Conservation (phyloP, 441 rosid genomes). For the Metrosideros polymorpha region DNA sequence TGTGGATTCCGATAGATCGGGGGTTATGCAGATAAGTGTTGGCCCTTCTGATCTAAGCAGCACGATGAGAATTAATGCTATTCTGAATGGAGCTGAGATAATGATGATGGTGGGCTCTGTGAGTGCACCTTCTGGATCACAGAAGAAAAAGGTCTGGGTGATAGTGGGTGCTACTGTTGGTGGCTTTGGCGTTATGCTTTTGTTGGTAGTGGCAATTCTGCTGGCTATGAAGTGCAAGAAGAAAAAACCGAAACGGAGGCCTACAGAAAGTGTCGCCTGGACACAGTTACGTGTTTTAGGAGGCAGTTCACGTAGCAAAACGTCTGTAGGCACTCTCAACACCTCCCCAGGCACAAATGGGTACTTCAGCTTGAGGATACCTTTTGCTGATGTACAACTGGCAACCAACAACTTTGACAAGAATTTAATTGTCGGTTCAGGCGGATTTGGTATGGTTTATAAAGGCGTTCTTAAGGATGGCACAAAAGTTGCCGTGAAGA, state of each 20-base stretch:
- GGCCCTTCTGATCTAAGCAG: slow-evolving; percentile 76
- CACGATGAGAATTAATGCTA: slow-evolving; percentile 39
- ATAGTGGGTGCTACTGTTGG: slow-evolving; percentile 52
- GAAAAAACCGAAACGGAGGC: slow-evolving; percentile 29
- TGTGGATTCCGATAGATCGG: slow-evolving; percentile 41
- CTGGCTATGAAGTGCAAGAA: slow-evolving; percentile 34
- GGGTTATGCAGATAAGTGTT: slow-evolving; percentile 47
- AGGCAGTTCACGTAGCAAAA: slow-evolving; percentile 57
- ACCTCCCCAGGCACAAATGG: slow-evolving; percentile 50
- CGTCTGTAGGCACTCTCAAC: slow-evolving; percentile 48
- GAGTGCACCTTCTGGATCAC: slow-evolving; percentile 7
- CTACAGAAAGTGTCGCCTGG: slow-evolving; percentile 63
- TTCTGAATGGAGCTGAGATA: slow-evolving; percentile 82
- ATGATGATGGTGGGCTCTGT: slow-evolving; percentile 49
- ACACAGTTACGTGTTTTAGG: slow-evolving; percentile 62
- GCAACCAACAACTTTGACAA: slow-evolving; percentile 73
- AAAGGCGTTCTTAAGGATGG: slow-evolving; percentile 64
- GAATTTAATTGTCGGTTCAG: slow-evolving; percentile 60
- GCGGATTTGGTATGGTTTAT: slow-evolving; percentile 90
- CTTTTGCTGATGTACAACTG: slow-evolving; percentile 51
- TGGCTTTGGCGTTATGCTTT: slow-evolving; percentile 26
- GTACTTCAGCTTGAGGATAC: slow-evolving; percentile 41
- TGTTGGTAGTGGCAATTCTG: slow-evolving; percentile 18
- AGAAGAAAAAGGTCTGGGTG: slow-evolving; percentile 42
- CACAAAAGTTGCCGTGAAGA: slow-evolving; percentile 72